Evolutionary conservation across 164 flowering plant genomes (phyloP), one percentile per base, ranked within the genome.

Genomic region (Vitis cinerea): DNA sequence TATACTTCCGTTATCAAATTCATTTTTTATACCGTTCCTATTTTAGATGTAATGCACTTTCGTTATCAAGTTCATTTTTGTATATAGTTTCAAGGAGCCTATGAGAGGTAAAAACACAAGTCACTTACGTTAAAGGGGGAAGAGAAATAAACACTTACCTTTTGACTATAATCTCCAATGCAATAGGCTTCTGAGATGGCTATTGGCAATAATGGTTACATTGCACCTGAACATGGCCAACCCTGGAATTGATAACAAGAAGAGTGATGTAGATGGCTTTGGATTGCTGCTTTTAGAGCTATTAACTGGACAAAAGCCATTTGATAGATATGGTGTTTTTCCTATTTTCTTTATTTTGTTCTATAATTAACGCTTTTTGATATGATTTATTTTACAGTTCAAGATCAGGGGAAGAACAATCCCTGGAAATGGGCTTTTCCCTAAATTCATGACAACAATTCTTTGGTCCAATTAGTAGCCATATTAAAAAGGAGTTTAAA

Each of bases 271-370:
- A 13, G 91, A 85, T 72, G 87, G 91, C 44, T 91, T 86, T 70
- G 98, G 98, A 49, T 95, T 91, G 62, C 62, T 93, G 80, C 93
- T 91, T 73, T 68, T 93, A 73, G 95, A 91, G 82, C 82, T 93
- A 63, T 64, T 93, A 62, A 93, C 97, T 7, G 95, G 93, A 74
- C 83, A 85, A 75, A 84, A 59, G 68, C 91, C 94, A 9, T 79
- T 85, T 70, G 93, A 89, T 68, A 71, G 83, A 97, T 89, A 31
- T 48, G 71, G 9, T 3, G 17, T 17, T 17, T 17, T 17, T 17
- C 17, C 17, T 63, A 23, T 68, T 62, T 61, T 17, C 23, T 11
- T 63, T 56, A 49, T 52, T 52, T 16, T 69, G 51, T 10, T 23
- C 10, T 49, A 6, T 59, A 68, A 31, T 52, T 17, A 17, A 17